These are phyloP conservation scores for Exserohilum rostratum DNA, from an alignment of 2,329 filamentous ascomycete species.

Conservation along the genomic window DNA sequence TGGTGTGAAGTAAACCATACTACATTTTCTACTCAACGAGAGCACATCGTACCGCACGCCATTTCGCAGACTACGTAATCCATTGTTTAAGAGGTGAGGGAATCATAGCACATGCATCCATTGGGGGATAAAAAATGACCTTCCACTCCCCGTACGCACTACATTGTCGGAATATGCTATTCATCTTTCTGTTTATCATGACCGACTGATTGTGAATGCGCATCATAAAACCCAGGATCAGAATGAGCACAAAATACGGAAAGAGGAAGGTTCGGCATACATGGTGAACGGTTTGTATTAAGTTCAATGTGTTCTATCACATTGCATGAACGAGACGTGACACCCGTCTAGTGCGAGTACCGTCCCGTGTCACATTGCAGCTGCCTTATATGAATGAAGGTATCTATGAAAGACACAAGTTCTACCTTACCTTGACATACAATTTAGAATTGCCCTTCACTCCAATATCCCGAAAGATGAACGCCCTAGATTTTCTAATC, in stretches of 20 bases:
- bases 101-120: too few relatives aligned
- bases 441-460: background rate
- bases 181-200: too few relatives aligned
- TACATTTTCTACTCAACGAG: background rate
- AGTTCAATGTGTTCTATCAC: background rate
- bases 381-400: background rate
- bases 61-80: background rate
- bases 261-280: background rate
- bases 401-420: background rate
- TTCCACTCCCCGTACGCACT: too few relatives aligned
- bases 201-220: background rate
- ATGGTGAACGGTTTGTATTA: background rate
- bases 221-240: background rate
- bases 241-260: background rate
- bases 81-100: too few relatives aligned
- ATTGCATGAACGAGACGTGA: background rate
- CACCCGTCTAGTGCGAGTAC: conserved; percentile 10
- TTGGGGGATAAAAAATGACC: too few relatives aligned
- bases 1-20: background rate
- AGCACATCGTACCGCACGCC: background rate
- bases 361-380: background rate
- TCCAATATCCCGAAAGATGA: conserved; percentile 10
- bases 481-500: conserved; percentile 24
- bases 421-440: background rate
- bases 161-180: too few relatives aligned